Percentiles rank a stretch among this genome's conserved stretches.
Evolutionary conservation across 2,329 filamentous ascomycete species (phyloP).

Genomic region (Akanthomyces uredinophilus): DNA sequence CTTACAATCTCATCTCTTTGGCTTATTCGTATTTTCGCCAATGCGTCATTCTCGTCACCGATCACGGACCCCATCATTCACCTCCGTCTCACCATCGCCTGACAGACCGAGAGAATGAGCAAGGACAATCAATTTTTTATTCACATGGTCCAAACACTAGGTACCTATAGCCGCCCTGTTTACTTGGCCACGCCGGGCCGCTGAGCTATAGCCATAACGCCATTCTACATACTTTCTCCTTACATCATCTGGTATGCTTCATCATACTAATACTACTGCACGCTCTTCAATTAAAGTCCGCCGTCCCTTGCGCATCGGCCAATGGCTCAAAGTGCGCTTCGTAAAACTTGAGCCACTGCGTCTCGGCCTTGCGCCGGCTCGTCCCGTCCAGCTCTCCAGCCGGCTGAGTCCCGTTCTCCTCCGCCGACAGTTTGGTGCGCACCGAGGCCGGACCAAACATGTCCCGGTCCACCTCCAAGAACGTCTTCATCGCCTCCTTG

Average conservation of each 20-base stretch:
- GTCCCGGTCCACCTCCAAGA: constrained; percentile 75
- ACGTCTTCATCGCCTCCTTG: constrained; percentile 80
- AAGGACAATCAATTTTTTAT: background rate
- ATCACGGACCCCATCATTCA: background rate
- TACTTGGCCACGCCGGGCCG: constrained; percentile 2
- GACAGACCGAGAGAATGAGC: background rate
- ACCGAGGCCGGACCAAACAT: constrained; percentile 45
- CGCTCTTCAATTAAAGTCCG: constrained; percentile 44
- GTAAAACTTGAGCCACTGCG: constrained; percentile 47
- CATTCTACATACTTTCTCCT: background rate
- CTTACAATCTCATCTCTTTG: background rate
- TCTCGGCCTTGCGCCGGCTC: constrained; percentile 46
- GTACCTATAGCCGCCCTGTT: background rate
- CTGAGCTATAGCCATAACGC: constrained; percentile 5
- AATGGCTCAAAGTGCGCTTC: constrained; percentile 45
- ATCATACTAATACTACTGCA: background rate
- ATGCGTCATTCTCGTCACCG: background rate
- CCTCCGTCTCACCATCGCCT: background rate
- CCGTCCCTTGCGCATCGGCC: constrained; percentile 43
- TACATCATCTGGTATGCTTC: background rate
- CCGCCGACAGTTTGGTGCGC: constrained; percentile 20
- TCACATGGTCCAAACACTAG: constrained; percentile 1
- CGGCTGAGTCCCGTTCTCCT: constrained; percentile 39
- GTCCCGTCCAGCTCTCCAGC: constrained; percentile 46
- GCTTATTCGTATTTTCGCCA: background rate